Evolutionary conservation across 2,329 filamentous ascomycete genomes (phyloP), one percentile per base, ranked within the genome.

Genomic region (Cordyceps cateniannulata): DNA sequence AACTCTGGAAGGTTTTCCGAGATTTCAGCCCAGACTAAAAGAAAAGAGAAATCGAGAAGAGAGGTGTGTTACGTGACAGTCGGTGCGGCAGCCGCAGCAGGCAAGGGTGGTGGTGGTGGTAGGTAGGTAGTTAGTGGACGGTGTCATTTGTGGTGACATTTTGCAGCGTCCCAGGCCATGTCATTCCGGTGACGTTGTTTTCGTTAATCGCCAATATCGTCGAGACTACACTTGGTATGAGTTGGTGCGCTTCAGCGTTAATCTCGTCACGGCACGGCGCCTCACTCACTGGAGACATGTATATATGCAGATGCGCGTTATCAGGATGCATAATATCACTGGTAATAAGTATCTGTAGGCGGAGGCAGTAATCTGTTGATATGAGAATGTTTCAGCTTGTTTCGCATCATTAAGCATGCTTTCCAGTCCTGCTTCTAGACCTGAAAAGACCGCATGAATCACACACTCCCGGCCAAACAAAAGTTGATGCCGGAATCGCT

Each of bases 1-100:
- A 49, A 57, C 54, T 57, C 44, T 57, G 54, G 44, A 27, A 27
- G 29, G 12, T 49, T 49, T 32, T 49, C 54, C 54, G 44, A 49
- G 29, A 57, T 40, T 49, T 57, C 45, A 57, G 54, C 55, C 32
- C 32, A 58, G 18, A 18, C 38, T n/a, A 9, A 55, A 45, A 20
- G 29, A 29, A 18, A 18, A 22, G n/a, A n/a, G n/a, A n/a, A n/a
- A n/a, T n/a, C n/a, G n/a, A n/a, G n/a, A n/a, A n/a, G n/a, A 3
- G 44, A 56, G n/a, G 24, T 8, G 20, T 55, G 18, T 35, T 29
- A 20, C 24, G 14, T 29, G 20, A 22, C 14, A 29, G 4, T 24
- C 8, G 3, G 24, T 54, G 52, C 52, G 38, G 38, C 24, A 54
- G 24, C 35, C 38, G 52, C 22, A 54, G 38, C 38, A 54, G 29